Percentiles rank a stretch among this genome's conserved stretches.
phyloP scores from a whole-genome alignment of 2,329 filamentous ascomycete genomes.

The Nothophaeocryptopus gaeumannii region DNA sequence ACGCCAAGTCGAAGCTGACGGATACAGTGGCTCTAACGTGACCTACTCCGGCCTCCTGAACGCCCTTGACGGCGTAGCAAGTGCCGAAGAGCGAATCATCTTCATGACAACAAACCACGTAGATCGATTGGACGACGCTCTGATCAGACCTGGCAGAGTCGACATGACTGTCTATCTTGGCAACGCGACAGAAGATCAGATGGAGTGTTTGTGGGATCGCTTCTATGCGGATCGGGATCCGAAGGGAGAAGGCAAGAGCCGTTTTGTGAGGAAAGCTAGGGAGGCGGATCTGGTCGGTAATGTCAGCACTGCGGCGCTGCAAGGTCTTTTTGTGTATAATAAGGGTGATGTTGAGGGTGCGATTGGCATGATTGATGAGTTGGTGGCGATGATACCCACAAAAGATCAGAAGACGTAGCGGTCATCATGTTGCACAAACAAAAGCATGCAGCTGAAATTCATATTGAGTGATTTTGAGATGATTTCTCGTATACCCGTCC shows the following conservation, averaged over 20 bases:
- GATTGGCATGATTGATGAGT: conserved; percentile 50
- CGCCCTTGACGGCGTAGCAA: conserved; percentile 78
- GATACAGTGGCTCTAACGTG: conserved; percentile 81
- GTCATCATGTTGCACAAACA: no score
- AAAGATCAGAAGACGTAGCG: no score
- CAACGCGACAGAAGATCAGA: conserved; percentile 81
- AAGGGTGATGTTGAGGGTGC: conserved; percentile 88
- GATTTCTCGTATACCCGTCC: no score
- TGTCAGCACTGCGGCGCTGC: conserved; percentile 84
- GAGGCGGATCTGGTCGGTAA: conserved; percentile 68
- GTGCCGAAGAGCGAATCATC: conserved; percentile 87
- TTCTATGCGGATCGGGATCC: conserved; percentile 84
- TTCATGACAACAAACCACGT: conserved; percentile 95
- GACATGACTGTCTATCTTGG: conserved; percentile 91
- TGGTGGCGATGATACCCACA: conserved; percentile 16
- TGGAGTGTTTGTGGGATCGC: conserved; percentile 83
- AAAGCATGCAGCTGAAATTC: no score
- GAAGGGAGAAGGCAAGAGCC: conserved; percentile 59
- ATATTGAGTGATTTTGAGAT: no score
- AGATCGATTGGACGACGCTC: conserved; percentile 80
- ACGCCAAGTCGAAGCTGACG: conserved; percentile 71
- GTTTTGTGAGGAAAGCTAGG: conserved; percentile 69
- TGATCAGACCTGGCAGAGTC: conserved; percentile 86
- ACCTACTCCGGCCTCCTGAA: conserved; percentile 87
- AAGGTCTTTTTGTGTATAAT: conserved; percentile 92